Base-by-base conservation (phyloP, 306 rosid species). In the Dalbergia cultrata region DNA sequence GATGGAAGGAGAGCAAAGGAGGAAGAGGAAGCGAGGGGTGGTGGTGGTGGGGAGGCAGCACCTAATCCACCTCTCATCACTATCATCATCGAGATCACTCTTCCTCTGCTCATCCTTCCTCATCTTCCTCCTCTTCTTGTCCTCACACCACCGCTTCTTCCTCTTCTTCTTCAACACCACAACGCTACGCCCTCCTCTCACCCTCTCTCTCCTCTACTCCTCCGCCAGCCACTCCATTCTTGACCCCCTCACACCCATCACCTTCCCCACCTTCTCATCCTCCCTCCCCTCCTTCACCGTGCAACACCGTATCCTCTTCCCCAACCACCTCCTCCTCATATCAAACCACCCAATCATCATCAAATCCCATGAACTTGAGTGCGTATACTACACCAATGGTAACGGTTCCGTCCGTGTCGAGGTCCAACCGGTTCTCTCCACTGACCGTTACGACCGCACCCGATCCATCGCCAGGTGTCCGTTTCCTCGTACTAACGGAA, bases 391-490 rank as follows among this genome's bases (percentile, higher is more conserved):
- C 21, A 75, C 37, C 26, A 88, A 86, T 72, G 74, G 75, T 21
- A 63, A 80, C 87, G 58, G 52, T 59, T 10, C 21, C 31, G 50
- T 50, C 14, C 76, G 75, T 49, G 71, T 72, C 34, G 68, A 69
- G 2, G 74, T 83, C 26, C 87, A 43, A 49, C 92, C 98, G 1
- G 90, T 72, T 8, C n/a, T 88, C 9, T 89, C 97, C 12, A 69
- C 76, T 8, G 97, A 93, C 41, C 41, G 49, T 53, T 96, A 90
- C 72, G 90, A 90, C 6, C 87, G 86, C 74, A 78, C 82, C 60
- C 90, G 94, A 78, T 96, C 94, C 18, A 75, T 96, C 8, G 97
- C 79, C 13, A 74, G 92, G 75, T 96, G 99, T 54, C 97, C 98
- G 39, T 82, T 89, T 74, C 93, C 89, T 8, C 80, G 82, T 26